Evolutionary conservation across 2,329 filamentous ascomycete genomes (phyloP).

Genomic region (Colletotrichum aenigma): DNA sequence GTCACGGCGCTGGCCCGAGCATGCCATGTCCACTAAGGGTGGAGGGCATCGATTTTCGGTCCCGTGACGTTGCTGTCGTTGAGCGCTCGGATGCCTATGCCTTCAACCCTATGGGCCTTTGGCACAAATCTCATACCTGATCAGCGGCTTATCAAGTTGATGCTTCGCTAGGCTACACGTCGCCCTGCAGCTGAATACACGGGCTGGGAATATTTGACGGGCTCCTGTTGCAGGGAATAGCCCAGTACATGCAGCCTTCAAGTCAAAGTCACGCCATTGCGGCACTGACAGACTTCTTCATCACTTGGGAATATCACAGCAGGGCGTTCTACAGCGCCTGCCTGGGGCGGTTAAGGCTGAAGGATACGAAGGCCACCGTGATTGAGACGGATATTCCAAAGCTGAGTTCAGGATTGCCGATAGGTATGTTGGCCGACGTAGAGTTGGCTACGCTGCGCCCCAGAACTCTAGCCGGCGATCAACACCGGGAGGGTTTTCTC

Average conservation of each 20-base stretch:
- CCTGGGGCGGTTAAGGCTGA: neutral
- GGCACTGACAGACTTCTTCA: neutral
- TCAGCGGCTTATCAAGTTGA: neutral
- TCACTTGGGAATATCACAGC: neutral
- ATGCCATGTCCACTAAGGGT: neutral
- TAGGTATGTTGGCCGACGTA: neutral
- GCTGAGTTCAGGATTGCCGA: neutral
- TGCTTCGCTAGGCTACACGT: neutral
- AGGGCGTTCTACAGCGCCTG: neutral
- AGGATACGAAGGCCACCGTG: neutral
- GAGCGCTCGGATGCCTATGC: neutral
- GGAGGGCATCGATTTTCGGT: neutral
- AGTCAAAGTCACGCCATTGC: slow-evolving; percentile 10
- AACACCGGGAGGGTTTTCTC: neutral
- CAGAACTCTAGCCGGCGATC: slow-evolving; percentile 10
- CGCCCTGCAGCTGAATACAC: neutral
- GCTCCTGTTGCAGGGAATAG: neutral
- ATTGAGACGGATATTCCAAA: neutral
- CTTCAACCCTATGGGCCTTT: neutral
- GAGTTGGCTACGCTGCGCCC: neutral
- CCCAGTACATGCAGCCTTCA: neutral
- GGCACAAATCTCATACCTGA: neutral
- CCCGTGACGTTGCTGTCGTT: neutral
- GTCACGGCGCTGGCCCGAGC: neutral
- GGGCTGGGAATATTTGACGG: neutral